phyloP scores from a whole-genome alignment of 192 early-diverging fungal genomes.

The Spizellomyces punctatus region DNA sequence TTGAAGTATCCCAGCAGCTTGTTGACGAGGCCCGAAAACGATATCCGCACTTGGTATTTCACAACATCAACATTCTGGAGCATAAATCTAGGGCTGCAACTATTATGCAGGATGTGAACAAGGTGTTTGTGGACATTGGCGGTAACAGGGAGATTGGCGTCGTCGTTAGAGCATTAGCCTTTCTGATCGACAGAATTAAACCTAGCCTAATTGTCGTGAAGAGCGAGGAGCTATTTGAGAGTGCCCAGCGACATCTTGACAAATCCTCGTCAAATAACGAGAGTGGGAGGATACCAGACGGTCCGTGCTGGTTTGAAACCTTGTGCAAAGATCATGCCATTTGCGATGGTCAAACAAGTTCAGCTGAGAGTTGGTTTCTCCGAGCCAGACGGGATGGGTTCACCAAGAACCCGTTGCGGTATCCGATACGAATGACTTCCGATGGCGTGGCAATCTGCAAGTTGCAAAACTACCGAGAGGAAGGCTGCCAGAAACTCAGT shows the following conservation, averaged over 20 bases:
- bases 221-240: slow-evolving; percentile 11
- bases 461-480: slow-evolving; percentile 11
- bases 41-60: slow-evolving; percentile 7
- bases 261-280: neutral
- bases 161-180: slow-evolving; percentile 1
- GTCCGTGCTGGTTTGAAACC: neutral
- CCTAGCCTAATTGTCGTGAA: slow-evolving; percentile 7
- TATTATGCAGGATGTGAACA: neutral
- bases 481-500: slow-evolving; percentile 9
- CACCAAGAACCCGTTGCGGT: slow-evolving; percentile 14
- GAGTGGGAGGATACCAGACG: slow-evolving; percentile 7
- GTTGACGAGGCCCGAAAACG: slow-evolving; percentile 20
- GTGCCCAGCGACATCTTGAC: neutral
- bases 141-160: slow-evolving; percentile 4
- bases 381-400: neutral
- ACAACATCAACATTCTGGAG: slow-evolving; percentile 7
- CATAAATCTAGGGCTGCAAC: neutral
- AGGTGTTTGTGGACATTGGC: slow-evolving; percentile 19
- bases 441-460: slow-evolving; percentile 15
- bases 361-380: neutral
- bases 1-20: slow-evolving; percentile 11
- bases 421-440: slow-evolving; percentile 7
- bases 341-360: neutral
- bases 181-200: neutral
- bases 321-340: slow-evolving; percentile 5